Percentiles rank a stretch among this genome's conserved stretches.
Conservation (phyloP, 352 stramenopile species). For the Phytophthora foliorum region DNA sequence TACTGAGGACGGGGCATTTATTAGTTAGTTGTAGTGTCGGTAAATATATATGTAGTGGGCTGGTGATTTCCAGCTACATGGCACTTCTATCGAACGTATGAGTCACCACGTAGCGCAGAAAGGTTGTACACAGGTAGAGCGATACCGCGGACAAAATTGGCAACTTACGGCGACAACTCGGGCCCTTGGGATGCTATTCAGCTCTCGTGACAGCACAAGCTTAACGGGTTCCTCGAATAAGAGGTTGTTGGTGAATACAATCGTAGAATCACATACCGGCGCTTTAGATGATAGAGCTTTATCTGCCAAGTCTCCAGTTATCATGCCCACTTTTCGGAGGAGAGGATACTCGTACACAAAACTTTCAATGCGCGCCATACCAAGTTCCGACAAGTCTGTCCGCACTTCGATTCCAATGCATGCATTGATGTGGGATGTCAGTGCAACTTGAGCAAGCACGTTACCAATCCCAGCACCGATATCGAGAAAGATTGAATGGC, state of each 20-base stretch:
- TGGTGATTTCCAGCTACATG: background rate
- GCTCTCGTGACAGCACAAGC: background rate
- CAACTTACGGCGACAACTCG: background rate
- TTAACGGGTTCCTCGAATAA: conserved; percentile 2
- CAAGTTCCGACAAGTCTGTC: background rate
- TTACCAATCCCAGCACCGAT: background rate
- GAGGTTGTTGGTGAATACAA: conserved; percentile 3
- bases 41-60: conserved; percentile 2
- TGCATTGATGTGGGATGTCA: background rate
- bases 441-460: background rate
- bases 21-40: background rate
- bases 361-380: background rate
- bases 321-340: background rate
- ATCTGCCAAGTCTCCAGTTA: background rate
- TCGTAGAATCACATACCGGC: conserved; percentile 1
- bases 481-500: background rate
- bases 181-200: background rate
- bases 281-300: background rate
- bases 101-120: background rate
- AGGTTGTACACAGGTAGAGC: background rate
- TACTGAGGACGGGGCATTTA: background rate
- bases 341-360: background rate
- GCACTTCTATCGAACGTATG: background rate
- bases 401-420: background rate
- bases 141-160: background rate